These are phyloP conservation scores for Grammothele lineata DNA, from an alignment of 768 basidiomycete species.

Conservation along the genomic window DNA sequence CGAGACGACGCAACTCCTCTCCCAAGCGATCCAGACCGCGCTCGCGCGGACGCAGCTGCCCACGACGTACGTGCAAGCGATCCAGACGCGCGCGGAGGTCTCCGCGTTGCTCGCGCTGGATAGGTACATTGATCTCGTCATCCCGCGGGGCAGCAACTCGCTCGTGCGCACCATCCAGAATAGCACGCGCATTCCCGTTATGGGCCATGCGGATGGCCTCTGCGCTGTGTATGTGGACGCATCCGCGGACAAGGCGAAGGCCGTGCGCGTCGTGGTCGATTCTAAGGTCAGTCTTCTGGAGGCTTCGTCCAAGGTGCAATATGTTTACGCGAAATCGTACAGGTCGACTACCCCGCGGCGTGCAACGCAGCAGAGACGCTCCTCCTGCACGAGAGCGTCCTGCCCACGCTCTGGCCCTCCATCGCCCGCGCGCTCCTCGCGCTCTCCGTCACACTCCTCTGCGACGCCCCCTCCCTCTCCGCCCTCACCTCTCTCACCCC, in stretches of 20 bases:
- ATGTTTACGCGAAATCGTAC: conserved; percentile 1
- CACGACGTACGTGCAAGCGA: conserved; percentile 79
- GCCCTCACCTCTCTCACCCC: conserved; percentile 43
- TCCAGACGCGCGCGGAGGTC: conserved; percentile 90
- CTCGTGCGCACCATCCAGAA: conserved; percentile 89
- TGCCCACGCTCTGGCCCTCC: conserved; percentile 74
- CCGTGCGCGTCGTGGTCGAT: conserved; percentile 78
- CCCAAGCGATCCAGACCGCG: conserved; percentile 75
- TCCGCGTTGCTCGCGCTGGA: conserved; percentile 83
- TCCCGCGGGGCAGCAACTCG: conserved; percentile 90
- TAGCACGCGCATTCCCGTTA: conserved; percentile 89
- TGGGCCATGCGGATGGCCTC: conserved; percentile 98
- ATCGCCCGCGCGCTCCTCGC: conserved; percentile 71
- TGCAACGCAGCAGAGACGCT: conserved; percentile 93
- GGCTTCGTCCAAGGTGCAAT: too few species aligned
- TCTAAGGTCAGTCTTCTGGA: conserved; percentile 80
- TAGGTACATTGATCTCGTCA: conserved; percentile 92
- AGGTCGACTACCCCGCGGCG: conserved; percentile 94
- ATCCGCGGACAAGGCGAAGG: conserved; percentile 72
- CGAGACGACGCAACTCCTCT: conserved; percentile 70
- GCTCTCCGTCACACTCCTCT: conserved; percentile 71
- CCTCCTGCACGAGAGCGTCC: conserved; percentile 71
- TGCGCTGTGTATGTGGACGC: conserved; percentile 90
- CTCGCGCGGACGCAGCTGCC: conserved; percentile 72
- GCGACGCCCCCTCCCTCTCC: conserved; percentile 62